phyloP scores from a whole-genome alignment of 768 basidiomycete genomes.

The Sutorius australiensis region DNA sequence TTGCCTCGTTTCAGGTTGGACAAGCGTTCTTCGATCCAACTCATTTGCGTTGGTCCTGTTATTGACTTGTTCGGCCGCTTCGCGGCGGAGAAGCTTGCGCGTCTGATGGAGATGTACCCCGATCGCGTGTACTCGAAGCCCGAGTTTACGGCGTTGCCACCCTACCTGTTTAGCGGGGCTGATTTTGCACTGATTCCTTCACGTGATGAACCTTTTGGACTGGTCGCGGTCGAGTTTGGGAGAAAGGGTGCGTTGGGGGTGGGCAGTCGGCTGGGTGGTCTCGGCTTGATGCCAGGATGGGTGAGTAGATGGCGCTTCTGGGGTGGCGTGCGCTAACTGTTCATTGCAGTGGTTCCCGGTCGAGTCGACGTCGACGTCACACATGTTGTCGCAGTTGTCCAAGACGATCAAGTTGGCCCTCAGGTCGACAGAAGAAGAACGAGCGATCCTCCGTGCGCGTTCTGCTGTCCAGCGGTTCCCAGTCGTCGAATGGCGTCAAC shows the following conservation, averaged over 20 bases:
- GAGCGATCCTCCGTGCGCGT: conserved; percentile 87
- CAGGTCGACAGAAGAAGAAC: conserved; percentile 86
- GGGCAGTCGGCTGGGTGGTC: conserved; percentile 88
- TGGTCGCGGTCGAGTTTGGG: conserved; percentile 95
- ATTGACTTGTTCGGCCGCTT: conserved; percentile 95
- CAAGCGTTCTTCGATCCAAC: conserved; percentile 80
- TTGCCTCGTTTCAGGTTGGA: conserved; percentile 52
- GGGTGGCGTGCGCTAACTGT: neutral
- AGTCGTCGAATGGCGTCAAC: conserved; percentile 95
- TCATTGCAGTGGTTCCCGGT: conserved; percentile 87
- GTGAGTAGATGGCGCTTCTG: conserved; percentile 42
- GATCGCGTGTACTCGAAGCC: conserved; percentile 95
- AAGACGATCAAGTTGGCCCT: conserved; percentile 95
- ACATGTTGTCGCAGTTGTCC: conserved; percentile 91
- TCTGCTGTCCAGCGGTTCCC: conserved; percentile 97
- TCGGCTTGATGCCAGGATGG: conserved; percentile 98
- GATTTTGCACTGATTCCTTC: conserved; percentile 96
- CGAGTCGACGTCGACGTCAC: conserved; percentile 86
- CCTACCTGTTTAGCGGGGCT: conserved; percentile 90
- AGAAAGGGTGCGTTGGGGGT: conserved; percentile 95
- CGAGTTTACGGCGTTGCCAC: conserved; percentile 91
- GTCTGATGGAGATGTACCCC: conserved; percentile 93
- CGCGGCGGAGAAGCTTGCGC: conserved; percentile 88
- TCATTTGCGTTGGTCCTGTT: conserved; percentile 89
- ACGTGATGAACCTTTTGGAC: conserved; percentile 93